These are phyloP conservation scores for Phytophthora melonis DNA, from an alignment of 352 stramenopile genomes.

Conservation along the genomic window DNA sequence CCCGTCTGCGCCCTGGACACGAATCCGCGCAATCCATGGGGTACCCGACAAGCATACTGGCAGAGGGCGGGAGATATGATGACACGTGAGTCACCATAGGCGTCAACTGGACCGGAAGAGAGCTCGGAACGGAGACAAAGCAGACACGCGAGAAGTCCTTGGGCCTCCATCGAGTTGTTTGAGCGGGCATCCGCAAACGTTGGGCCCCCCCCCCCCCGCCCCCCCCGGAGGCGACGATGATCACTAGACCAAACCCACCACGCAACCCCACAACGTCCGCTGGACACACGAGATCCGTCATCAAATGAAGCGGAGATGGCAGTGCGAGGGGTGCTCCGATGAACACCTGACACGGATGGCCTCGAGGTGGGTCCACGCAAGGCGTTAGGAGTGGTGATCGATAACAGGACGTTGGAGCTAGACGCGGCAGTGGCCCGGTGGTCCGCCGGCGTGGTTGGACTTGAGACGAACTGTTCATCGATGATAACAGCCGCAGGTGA, in stretches of 20 bases:
- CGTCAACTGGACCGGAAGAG: background rate
- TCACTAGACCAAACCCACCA: constrained; percentile 25
- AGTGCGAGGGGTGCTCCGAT: no score
- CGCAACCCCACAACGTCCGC: background rate
- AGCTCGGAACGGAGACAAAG: constrained; percentile 1
- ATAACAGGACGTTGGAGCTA: no score
- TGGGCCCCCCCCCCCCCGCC: no score
- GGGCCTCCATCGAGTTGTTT: constrained; percentile 40
- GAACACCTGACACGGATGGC: no score
- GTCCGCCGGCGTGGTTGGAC: no score
- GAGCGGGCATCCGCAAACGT: constrained; percentile 11
- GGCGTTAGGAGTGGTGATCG: no score
- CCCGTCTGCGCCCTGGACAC: constrained; percentile 6
- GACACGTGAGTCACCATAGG: constrained; percentile 26
- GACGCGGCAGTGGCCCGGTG: no score
- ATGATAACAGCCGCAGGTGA: no score
- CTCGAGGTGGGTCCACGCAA: no score
- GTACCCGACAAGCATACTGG: background rate
- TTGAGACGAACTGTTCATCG: no score
- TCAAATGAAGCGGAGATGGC: background rate
- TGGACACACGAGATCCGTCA: background rate
- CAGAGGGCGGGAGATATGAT: constrained; percentile 21
- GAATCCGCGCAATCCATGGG: constrained; percentile 14
- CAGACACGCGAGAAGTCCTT: constrained; percentile 21
- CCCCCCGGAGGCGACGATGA: constrained; percentile 7